Evolutionary conservation across 23 red algal species (phyloP), one percentile per base, ranked within the genome.

Genomic region (Pyropia yezoensis): DNA sequence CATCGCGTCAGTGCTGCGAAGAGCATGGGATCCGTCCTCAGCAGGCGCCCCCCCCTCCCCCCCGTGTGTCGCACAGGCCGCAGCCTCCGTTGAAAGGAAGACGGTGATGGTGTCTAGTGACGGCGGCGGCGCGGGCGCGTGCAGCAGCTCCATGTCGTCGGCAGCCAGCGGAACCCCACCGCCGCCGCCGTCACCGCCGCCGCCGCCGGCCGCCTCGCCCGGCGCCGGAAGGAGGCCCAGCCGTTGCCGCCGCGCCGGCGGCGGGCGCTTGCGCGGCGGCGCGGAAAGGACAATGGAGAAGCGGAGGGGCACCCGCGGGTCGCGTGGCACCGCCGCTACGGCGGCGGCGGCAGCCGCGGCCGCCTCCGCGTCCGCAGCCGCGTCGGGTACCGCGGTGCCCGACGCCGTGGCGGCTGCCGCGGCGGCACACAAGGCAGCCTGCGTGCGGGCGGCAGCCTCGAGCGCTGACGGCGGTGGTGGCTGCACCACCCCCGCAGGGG

Each of bases 281-380:
- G 21, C 25, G 21, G 19, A 27, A 7, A 59, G 55, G 55, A 59
- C 55, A 8, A 23, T 27, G 7, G 55, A 59, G 17, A 59, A 59
- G 55, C 55, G 55, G 17, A 59, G 55, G 55, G 55, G 55, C 55
- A 47, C 39, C 39, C 39, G 39, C 39, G 19, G 19, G 55, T 59
- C 55, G 55, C 55, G 19, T 0, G 55, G 21, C 21, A 33, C 30
- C 30, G 30, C 30, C 6, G 55, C 5, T 8, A 8, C 55, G 55
- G 55, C 4, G 7, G 55, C 55, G 55, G 55, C 25, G 13, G 25
- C 55, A 15, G 55, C 55, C 21, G 55, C 25, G 3, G 55, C 17
- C 21, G 12, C 55, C 5, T 7, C 55, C 21, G 17, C 17, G 25
- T 21, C 7, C 4, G 25, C 12, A 15, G 55, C 5, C 55, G 12